Base-by-base conservation (phyloP, 1,284 basidiomycete genomes). In the Cryptococcus hybrid region DNA sequence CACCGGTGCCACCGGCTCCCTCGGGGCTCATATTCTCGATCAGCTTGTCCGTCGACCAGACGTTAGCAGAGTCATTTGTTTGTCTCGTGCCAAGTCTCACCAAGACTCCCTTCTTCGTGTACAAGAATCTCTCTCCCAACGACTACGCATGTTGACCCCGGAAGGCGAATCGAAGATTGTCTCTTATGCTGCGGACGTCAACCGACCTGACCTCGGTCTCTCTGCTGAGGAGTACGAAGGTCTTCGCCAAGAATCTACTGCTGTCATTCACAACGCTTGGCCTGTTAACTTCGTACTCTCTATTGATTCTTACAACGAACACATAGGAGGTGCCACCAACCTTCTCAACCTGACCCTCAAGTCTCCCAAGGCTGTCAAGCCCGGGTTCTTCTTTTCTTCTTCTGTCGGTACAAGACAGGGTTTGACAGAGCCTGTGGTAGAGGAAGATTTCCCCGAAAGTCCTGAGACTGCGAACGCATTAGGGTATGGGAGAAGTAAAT, bases 1-100 rank as follows among this genome's bases (percentile, higher is more conserved):
- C 35, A 86, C 85, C 0, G 85, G 85, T 4, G 83, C 82, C 0
- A 85, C 85, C 0, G 85, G 85, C 0, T 83, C 82, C 0, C 80
- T 87, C 5, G 86, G 86, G 3, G 84, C 84, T 0, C 82, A 85
- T 56, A 78, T 86, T 9, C 79, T 87, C 15, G 70, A 78, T 36
- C 78, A 82, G 52, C 77, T 86, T 2, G 69, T 82, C 2, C 60
- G 71, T 1, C 71, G 74, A 1, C 58, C 71, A 0, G 54, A 69
- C 1, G 80, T 84, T 15, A 66, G 66, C 35, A 74, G 71, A 3
- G 77, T 87, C 38, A 78, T 84, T 56, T 85, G 84, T 65, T 76
- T 86, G 2, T 83, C 82, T 6, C 65, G 72, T 52, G 73, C 69
- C 34, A 64, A 58, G 49, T 69, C 66, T 1, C 64, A 74, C 61